phyloP scores from a whole-genome alignment of 1,284 basidiomycete genomes.

The Malassezia globosa region DNA sequence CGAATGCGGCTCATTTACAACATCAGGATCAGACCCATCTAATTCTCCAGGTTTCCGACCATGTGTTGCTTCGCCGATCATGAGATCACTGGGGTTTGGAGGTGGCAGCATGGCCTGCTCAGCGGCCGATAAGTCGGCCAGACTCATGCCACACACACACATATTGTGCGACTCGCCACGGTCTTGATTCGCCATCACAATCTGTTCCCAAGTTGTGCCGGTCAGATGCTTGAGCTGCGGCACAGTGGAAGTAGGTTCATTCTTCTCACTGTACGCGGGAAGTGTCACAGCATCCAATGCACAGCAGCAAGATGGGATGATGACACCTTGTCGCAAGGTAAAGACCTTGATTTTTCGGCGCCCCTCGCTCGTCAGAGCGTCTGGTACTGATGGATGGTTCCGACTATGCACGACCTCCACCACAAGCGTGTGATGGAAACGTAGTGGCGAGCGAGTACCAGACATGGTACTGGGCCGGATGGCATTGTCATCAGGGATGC shows the following conservation, averaged over 20 bases:
- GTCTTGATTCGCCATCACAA: conserved; percentile 26
- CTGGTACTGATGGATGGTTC: not conserved
- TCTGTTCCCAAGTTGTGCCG: conserved; percentile 15
- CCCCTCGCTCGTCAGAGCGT: conserved; percentile 6
- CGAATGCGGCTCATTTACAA: not conserved
- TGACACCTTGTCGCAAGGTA: conserved; percentile 39
- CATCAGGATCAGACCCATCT: not conserved
- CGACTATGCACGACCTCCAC: conserved; percentile 44
- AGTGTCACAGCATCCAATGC: conserved; percentile 45
- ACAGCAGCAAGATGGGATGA: conserved; percentile 41
- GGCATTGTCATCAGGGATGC: conserved; percentile 45
- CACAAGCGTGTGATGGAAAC: conserved; percentile 40
- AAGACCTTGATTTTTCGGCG: conserved; percentile 42
- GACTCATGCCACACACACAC: conserved; percentile 45
- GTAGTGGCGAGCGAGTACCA: conserved; percentile 31
- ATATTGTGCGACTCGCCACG: conserved; percentile 32
- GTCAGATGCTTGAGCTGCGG: conserved; percentile 10
- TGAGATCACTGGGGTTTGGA: conserved; percentile 23
- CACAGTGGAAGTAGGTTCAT: not conserved
- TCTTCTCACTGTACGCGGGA: conserved; percentile 30
- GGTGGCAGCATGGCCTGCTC: conserved; percentile 38
- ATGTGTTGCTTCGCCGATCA: conserved; percentile 23
- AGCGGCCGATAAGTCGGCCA: conserved; percentile 34
- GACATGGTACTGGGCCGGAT: conserved; percentile 38
- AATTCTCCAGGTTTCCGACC: conserved; percentile 42